Evolutionary conservation across 345 rosid species (phyloP).

Genomic region (Dipteronia sinensis): DNA sequence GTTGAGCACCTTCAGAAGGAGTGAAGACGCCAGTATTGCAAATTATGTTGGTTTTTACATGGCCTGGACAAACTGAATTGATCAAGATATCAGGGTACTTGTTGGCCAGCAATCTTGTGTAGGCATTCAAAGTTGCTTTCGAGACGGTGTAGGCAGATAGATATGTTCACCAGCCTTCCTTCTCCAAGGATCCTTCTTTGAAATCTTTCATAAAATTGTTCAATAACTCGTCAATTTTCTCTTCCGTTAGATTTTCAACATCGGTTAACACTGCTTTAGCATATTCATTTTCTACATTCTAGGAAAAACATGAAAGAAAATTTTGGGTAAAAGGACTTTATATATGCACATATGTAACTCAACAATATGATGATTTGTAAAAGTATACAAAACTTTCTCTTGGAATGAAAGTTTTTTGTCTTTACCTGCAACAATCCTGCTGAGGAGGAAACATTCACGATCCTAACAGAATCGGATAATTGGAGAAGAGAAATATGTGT

Average conservation of each 20-base stretch:
- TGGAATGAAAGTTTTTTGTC: neutral
- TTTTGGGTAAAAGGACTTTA: too few relatives aligned
- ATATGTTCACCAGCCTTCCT: neutral
- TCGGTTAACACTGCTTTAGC: neutral
- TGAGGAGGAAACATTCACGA: slow-evolving; percentile 40
- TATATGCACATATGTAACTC: neutral
- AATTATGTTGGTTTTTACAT: neutral
- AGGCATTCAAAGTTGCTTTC: neutral
- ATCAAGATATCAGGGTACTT: neutral
- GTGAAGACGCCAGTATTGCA: neutral
- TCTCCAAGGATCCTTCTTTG: neutral
- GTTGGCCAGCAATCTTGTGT: neutral
- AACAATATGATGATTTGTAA: too few relatives aligned
- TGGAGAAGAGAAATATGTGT: slow-evolving; percentile 29
- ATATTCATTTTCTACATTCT: neutral
- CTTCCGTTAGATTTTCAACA: neutral
- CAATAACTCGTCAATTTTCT: neutral
- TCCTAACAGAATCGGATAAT: slow-evolving; percentile 37
- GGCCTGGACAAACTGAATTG: neutral
- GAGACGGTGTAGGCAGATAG: neutral
- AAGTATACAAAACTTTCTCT: neutral
- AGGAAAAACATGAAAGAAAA: neutral
- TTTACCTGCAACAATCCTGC: slow-evolving; percentile 31
- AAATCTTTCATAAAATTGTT: neutral
- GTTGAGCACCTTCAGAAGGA: neutral